Percentiles rank a stretch among this genome's conserved stretches.
phyloP scores from a whole-genome alignment of 495 filamentous ascomycete genomes.

The Geoglossum glabrum region DNA sequence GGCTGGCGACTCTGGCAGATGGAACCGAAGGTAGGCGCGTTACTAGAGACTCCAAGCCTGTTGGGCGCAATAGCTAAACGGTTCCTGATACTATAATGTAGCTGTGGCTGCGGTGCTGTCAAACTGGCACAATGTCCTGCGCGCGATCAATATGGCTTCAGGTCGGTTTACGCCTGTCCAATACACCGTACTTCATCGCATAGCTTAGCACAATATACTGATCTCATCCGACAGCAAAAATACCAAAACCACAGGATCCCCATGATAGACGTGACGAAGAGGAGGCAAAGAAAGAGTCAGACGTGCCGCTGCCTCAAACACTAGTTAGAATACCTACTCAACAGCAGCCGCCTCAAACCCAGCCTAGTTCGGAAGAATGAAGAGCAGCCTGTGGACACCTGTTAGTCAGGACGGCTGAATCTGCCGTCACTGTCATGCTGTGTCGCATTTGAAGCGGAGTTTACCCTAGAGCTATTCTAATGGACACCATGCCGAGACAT shows the following conservation, averaged over 20 bases:
- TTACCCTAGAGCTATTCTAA: not conserved
- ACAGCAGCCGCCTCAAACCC: not conserved
- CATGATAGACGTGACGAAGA: conserved; percentile 23
- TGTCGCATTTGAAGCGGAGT: not conserved
- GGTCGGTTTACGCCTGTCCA: conserved; percentile 36
- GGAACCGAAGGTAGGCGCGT: conserved; percentile 65
- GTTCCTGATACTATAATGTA: conserved; percentile 19
- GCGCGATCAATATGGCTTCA: conserved; percentile 87
- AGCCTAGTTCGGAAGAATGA: not conserved
- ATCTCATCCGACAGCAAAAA: conserved; percentile 26
- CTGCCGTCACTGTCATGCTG: not conserved
- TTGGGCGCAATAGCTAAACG: conserved; percentile 7
- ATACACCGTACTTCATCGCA: not conserved
- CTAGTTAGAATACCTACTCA: conserved; percentile 61
- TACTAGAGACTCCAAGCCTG: not conserved
- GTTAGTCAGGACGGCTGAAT: not conserved
- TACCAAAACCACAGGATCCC: conserved; percentile 35
- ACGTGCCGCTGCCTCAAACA: conserved; percentile 49
- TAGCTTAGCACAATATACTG: not conserved
- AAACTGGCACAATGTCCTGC: conserved; percentile 91
- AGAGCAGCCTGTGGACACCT: not conserved
- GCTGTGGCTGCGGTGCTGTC: conserved; percentile 80
- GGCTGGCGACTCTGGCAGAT: conserved; percentile 69
- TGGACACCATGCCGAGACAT: not conserved
- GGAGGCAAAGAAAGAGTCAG: conserved; percentile 20